Conservation (phyloP, 768 basidiomycete species). For the Psilocybe tampanensis region DNA sequence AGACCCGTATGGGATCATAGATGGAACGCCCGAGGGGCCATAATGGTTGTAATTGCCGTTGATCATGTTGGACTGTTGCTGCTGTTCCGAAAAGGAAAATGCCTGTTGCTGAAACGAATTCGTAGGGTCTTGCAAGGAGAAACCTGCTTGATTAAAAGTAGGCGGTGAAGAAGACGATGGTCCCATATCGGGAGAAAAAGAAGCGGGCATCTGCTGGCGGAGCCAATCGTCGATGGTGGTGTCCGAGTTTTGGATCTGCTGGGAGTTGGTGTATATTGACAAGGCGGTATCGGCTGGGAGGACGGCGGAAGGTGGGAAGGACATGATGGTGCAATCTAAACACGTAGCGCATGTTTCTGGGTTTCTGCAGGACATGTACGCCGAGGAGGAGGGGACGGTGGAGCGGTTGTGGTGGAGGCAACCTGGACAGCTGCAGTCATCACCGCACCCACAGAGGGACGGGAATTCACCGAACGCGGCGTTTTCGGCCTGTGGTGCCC, state of each 20-base stretch:
- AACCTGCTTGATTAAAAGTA: constrained; percentile 13
- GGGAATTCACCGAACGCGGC: constrained; percentile 32
- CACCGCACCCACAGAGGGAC: constrained; percentile 64
- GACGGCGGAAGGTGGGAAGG: constrained; percentile 41
- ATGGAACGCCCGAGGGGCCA: background rate
- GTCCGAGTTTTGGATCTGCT: constrained; percentile 30
- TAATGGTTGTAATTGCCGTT: constrained; percentile 8
- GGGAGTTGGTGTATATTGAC: constrained; percentile 43
- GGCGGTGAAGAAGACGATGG: background rate
- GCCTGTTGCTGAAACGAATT: constrained; percentile 15
- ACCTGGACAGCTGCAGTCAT: constrained; percentile 64
- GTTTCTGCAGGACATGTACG: constrained; percentile 39
- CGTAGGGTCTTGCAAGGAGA: background rate
- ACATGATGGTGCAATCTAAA: constrained; percentile 64
- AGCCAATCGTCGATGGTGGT: constrained; percentile 71
- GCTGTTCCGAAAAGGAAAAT: constrained; percentile 13
- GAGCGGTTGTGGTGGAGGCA: constrained; percentile 56
- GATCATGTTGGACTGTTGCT: constrained; percentile 1
- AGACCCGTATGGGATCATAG: constrained; percentile 4
- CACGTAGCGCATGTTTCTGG: constrained; percentile 46
- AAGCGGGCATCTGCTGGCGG: constrained; percentile 49
- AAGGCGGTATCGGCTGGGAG: constrained; percentile 42
- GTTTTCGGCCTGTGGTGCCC: constrained; percentile 22
- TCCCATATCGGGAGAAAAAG: constrained; percentile 11
- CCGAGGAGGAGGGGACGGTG: constrained; percentile 32